Percentiles rank a stretch among this genome's conserved stretches.
phyloP scores from a whole-genome alignment of 2,329 filamentous ascomycete species.

The Colletotrichum eleusines region DNA sequence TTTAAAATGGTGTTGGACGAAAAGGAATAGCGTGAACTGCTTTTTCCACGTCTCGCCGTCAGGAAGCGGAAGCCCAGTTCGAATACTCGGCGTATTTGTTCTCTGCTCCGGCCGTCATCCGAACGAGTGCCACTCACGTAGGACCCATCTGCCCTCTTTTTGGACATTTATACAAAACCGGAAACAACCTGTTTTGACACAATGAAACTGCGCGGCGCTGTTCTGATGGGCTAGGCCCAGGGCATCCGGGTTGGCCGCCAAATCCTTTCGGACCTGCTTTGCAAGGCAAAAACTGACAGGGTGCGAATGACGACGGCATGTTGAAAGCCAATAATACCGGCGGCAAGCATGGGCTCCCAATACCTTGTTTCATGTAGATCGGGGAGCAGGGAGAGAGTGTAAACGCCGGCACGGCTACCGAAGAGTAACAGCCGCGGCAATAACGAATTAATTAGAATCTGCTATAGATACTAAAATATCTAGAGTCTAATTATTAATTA shows the following conservation, averaged over 20 bases:
- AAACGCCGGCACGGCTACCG: slow-evolving; percentile 36
- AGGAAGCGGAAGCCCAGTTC: neutral
- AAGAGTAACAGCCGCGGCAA: slow-evolving; percentile 48
- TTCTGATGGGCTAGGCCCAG: slow-evolving; percentile 44
- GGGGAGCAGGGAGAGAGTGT: slow-evolving; percentile 41
- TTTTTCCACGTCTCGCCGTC: neutral
- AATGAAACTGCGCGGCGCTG: neutral
- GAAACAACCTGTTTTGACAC: neutral
- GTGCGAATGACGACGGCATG: slow-evolving; percentile 49
- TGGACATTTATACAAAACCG: too few species aligned
- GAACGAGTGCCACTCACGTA: neutral
- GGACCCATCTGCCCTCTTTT: neutral
- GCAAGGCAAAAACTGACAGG: slow-evolving; percentile 52
- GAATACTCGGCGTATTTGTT: too few species aligned
- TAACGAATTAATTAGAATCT: too few species aligned
- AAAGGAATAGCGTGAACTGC: neutral
- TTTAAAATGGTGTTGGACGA: slow-evolving; percentile 30
- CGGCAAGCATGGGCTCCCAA: slow-evolving; percentile 20
- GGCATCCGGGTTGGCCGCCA: slow-evolving; percentile 37
- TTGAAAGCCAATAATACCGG: too few species aligned
- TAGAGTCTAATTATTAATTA: too few species aligned
- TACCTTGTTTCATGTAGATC: slow-evolving; percentile 35
- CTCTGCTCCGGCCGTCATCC: neutral
- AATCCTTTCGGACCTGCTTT: too few species aligned
- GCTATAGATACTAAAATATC: too few species aligned